Evolutionary conservation across 345 rosid genomes (phyloP).

Genomic region (Triadica sebifera): DNA sequence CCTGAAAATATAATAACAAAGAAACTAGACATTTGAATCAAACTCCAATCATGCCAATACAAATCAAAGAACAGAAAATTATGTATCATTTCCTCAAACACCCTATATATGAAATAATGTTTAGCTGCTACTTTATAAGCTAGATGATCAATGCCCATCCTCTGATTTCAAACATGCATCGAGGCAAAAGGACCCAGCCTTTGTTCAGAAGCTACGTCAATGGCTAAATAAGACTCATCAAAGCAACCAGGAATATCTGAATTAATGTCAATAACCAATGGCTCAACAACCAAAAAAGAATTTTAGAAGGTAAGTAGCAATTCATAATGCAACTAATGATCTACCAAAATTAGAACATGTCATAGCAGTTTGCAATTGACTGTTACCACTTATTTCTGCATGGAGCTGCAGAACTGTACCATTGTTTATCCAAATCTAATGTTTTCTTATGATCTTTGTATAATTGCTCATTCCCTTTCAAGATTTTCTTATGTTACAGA

Average conservation of each 20-base stretch:
- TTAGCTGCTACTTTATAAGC: neutral
- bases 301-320: neutral
- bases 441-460: too few species aligned
- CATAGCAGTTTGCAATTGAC: neutral
- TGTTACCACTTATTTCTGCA: neutral
- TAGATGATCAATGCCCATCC: neutral
- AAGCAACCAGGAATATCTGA: too few species aligned
- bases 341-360: neutral
- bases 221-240: too few species aligned
- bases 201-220: too few species aligned
- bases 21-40: neutral
- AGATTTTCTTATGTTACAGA: too few species aligned
- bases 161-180: too few species aligned
- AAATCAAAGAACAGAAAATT: neutral
- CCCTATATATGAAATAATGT: too few species aligned
- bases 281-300: neutral
- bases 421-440: too few species aligned
- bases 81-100: too few species aligned
- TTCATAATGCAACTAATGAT: neutral
- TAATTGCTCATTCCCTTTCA: too few species aligned
- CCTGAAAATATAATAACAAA: constrained; percentile 42
- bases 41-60: neutral
- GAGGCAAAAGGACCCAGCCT: too few species aligned
- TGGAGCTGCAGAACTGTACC: too few species aligned
- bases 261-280: neutral